phyloP scores from a whole-genome alignment of 2,329 filamentous ascomycete genomes.

The Capronia coronata region DNA sequence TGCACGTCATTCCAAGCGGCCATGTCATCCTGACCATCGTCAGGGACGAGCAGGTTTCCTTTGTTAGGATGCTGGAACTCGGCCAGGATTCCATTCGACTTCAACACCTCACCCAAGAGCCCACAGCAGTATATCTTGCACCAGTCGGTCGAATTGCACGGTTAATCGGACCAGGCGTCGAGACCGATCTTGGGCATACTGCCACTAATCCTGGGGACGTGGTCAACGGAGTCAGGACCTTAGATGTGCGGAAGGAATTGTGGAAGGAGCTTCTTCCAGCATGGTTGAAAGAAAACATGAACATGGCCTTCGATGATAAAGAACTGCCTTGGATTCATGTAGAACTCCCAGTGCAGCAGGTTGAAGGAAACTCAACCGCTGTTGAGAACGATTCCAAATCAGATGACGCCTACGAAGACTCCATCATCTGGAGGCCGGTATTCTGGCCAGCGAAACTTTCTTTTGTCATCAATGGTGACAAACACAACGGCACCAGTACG shows the following conservation, averaged over 20 bases:
- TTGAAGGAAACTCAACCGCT: not conserved
- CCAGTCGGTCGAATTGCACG: constrained; percentile 16
- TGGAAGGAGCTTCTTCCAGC: constrained; percentile 19
- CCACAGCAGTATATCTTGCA: constrained; percentile 15
- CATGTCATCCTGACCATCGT: constrained; percentile 24
- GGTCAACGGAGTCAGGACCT: not conserved
- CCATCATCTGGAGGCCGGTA: constrained; percentile 37
- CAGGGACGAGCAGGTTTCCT: constrained; percentile 11
- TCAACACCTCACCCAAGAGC: not conserved
- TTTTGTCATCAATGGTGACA: constrained; percentile 33
- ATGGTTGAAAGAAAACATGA: constrained; percentile 17
- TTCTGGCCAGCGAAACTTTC: constrained; percentile 42
- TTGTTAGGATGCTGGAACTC: constrained; percentile 6
- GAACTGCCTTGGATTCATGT: constrained; percentile 20
- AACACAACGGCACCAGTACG: constrained; percentile 17
- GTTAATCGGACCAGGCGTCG: not conserved
- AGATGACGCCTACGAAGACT: constrained; percentile 29
- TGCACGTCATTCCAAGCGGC: constrained; percentile 23
- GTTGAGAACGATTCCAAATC: constrained; percentile 5
- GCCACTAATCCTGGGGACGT: not conserved
- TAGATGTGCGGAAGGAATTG: constrained; percentile 3
- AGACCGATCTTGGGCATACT: not conserved
- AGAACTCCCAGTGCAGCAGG: constrained; percentile 18
- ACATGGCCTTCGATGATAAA: not conserved
- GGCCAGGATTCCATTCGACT: not conserved